Base-by-base conservation (phyloP, 106 monocot species). In the Posidonia australis region DNA sequence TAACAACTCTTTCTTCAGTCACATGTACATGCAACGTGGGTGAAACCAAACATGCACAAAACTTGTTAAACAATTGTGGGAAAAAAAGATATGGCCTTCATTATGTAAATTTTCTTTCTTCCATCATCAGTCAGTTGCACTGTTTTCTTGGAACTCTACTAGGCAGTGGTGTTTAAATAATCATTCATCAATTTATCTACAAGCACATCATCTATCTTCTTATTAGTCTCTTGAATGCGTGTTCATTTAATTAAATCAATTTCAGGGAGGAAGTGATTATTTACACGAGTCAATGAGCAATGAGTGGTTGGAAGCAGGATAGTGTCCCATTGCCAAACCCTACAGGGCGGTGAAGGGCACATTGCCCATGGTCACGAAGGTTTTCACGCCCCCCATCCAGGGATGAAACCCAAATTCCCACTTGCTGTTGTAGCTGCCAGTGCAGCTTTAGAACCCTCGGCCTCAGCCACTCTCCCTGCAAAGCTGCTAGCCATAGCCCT, bases 301-400 rank as follows among this genome's bases (percentile, higher is more conserved):
- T 28, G 92, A 85, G 42, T 93, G 92, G 92, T 69, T 93, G 11
- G 77, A 83, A 71, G 85, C 70, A 0, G 90, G 90, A n/a, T 86
- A 90, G 51, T 90, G 90, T 51, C 90, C 90, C 17, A 66, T 66
- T 51, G 66, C 92, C 5, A 92, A 92, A 67, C 87, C 92, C 11
- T 92, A 80, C 58, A 58, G 87, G 20, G 92, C 92, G 18, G 82
- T 93, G 3, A 93, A 82, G 19, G 63, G 64, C 0, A 78, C 88
- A 7, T 67, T 93, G 25, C 92, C 92, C 9, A 76, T 93, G 10
- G 81, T 93, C 21, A 80, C 88, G 18, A 83, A 85, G 70, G 74
- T 79, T 49, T 57, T 93, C 52, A 81, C 77, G 55, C 92, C 85
- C 0, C 85, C 88, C n/a, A n/a, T 1, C 65, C 92, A 16, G 92